Conservation (phyloP, 768 basidiomycete species). For the Phylloporus sp. region DNA sequence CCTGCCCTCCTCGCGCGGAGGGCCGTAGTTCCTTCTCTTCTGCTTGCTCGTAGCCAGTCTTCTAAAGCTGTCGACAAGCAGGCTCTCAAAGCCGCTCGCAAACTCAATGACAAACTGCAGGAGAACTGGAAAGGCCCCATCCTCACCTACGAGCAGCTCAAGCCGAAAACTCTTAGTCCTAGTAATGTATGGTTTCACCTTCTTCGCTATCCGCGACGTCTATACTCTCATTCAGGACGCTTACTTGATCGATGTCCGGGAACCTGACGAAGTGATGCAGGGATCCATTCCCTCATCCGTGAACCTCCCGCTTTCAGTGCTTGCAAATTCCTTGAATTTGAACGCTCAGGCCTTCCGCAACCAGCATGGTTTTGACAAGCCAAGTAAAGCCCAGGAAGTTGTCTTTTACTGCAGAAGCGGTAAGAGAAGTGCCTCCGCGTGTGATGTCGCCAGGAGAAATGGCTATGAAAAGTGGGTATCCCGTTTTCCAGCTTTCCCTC, state of each 20-base stretch:
- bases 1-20: conserved; percentile 6
- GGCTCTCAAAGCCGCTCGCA: conserved; percentile 28
- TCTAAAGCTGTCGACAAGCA: conserved; percentile 24
- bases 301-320: conserved; percentile 79
- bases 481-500: not conserved
- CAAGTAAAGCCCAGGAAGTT: conserved; percentile 62
- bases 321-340: conserved; percentile 62
- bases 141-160: conserved; percentile 75
- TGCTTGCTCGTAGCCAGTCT: conserved; percentile 33
- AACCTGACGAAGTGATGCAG: conserved; percentile 85
- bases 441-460: conserved; percentile 74
- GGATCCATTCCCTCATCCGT: conserved; percentile 92
- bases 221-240: conserved; percentile 44
- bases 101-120: conserved; percentile 37
- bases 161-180: conserved; percentile 74
- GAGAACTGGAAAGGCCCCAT: conserved; percentile 74
- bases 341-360: conserved; percentile 50
- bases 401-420: conserved; percentile 92
- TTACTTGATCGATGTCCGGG: conserved; percentile 86
- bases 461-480: conserved; percentile 72
- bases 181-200: conserved; percentile 41
- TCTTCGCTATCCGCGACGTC: not conserved
- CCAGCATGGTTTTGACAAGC: conserved; percentile 72
- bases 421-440: conserved; percentile 72
- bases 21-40: conserved; percentile 4